Evolutionary conservation across 108 stramenopile genomes (phyloP).

Genomic region (Nitzschia inconspicua): DNA sequence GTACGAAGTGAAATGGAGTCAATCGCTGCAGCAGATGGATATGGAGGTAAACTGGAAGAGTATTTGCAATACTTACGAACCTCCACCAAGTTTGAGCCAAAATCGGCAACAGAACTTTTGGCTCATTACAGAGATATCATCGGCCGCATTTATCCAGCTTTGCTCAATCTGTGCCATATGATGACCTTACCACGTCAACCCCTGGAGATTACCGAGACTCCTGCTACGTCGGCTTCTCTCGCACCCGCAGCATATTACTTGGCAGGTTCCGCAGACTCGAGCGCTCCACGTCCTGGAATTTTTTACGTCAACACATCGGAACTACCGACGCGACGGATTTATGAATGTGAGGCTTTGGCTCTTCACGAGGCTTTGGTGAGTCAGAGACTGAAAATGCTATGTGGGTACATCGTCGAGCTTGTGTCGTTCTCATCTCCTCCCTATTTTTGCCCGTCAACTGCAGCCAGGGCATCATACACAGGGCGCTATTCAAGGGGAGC

Average conservation of each 20-base stretch:
- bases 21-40: slow-evolving; percentile 41
- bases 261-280: slow-evolving; percentile 36
- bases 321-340: slow-evolving; percentile 35
- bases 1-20: slow-evolving; percentile 41
- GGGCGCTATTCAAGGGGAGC: slow-evolving; percentile 44
- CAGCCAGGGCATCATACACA: slow-evolving; percentile 63
- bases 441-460: too few species aligned
- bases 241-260: slow-evolving; percentile 55
- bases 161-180: slow-evolving; percentile 45
- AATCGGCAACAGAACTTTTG: slow-evolving; percentile 25
- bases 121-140: slow-evolving; percentile 49
- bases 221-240: slow-evolving; percentile 30
- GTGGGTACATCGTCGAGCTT: too few species aligned
- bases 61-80: slow-evolving; percentile 45
- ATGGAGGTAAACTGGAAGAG: slow-evolving; percentile 34
- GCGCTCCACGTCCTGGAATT: slow-evolving; percentile 35
- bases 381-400: too few species aligned
- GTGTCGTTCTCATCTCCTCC: too few species aligned
- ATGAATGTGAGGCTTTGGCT: slow-evolving; percentile 45
- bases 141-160: slow-evolving; percentile 36
- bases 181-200: slow-evolving; percentile 39
- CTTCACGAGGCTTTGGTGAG: slow-evolving; percentile 59
- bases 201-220: slow-evolving; percentile 39
- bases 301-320: slow-evolving; percentile 57
- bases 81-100: slow-evolving; percentile 34